Conservation (phyloP, 2,329 filamentous ascomycete species). For the Fonsecaea monophora region DNA sequence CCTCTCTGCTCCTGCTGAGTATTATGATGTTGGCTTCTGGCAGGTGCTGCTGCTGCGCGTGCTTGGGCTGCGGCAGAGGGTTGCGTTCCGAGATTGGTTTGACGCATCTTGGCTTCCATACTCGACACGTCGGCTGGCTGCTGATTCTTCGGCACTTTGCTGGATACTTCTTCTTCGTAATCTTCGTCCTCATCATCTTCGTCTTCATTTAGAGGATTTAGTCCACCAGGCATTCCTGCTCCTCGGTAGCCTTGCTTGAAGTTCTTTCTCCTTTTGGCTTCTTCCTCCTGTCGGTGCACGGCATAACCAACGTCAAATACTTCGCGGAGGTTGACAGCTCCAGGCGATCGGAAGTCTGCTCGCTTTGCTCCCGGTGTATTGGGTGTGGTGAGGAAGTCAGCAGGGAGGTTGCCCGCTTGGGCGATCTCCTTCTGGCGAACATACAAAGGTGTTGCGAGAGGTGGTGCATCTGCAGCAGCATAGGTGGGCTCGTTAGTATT, state of each 20-base stretch:
- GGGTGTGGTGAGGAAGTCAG: constrained; percentile 60
- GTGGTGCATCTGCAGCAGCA: constrained; percentile 72
- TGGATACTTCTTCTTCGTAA: constrained; percentile 56
- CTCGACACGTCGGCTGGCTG: constrained; percentile 67
- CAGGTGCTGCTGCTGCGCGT: constrained; percentile 55
- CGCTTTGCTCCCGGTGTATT: constrained; percentile 61
- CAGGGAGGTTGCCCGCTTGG: constrained; percentile 62
- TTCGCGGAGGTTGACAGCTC: constrained; percentile 91
- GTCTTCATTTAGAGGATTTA: constrained; percentile 71
- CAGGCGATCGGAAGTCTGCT: constrained; percentile 93
- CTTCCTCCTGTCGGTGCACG: constrained; percentile 94
- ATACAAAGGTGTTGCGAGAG: constrained; percentile 70
- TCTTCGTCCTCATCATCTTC: constrained; percentile 69
- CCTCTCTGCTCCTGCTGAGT: constrained; percentile 66
- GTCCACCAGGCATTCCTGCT: constrained; percentile 60
- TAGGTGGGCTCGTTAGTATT: constrained; percentile 71
- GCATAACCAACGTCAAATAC: constrained; percentile 99
- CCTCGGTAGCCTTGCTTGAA: constrained; percentile 73
- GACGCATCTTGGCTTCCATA: constrained; percentile 86
- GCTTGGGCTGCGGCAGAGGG: constrained; percentile 67
- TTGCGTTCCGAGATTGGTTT: constrained; percentile 72
- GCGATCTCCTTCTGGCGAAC: constrained; percentile 64
- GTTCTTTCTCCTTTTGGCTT: constrained; percentile 88
- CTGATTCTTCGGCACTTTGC: constrained; percentile 72
- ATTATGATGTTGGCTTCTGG: constrained; percentile 42